Evolutionary conservation across 441 rosid genomes (phyloP), one percentile per base, ranked within the genome.

Genomic region (Erodium texanum): DNA sequence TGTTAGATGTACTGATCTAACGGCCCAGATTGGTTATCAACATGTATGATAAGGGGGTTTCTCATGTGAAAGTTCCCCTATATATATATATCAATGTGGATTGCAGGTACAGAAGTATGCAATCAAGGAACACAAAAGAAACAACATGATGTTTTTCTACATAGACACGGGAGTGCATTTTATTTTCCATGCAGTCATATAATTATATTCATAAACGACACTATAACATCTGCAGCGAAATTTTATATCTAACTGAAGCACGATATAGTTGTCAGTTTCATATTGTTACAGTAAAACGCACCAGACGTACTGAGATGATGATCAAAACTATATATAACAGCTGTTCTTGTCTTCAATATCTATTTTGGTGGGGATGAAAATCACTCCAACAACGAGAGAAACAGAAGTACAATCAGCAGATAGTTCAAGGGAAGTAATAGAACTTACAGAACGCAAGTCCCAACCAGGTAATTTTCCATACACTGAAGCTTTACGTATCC

Each of bases 391-490:
- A 64, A 29, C n/a, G 29, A 29, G n/a, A 64, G 16, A 64, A 32
- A 1, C 18, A 65, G 24, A 68, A 20, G 22, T 24, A 12, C 59
- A 29, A 15, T 16, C 65, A 58, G 41, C 36, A 27, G 54, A 66
- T 36, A 32, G 43, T 48, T 27, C 64, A 6, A 23, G 16, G 7
- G 41, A 34, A 3, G 41, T 34, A 34, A 34, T 34, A 7, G 11
- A 76, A 90, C 98, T 89, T 85, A 95, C 99, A 73, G 98, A 95
- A 65, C 92, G 84, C 88, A 95, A 74, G 81, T 90, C 98, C 99
- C 98, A 92, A 77, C 97, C 90, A 50, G 88, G 88, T 75, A 87
- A 80, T 73, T 85, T 95, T 66, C 98, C 98, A 80, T 82, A 83
- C 19, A 77, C 76, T 11, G 99, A 95, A 85, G 79, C 84, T 80